Evolutionary conservation across 2,329 filamentous ascomycete species (phyloP), one percentile per base, ranked within the genome.

Genomic region (Shiraia bambusicola): DNA sequence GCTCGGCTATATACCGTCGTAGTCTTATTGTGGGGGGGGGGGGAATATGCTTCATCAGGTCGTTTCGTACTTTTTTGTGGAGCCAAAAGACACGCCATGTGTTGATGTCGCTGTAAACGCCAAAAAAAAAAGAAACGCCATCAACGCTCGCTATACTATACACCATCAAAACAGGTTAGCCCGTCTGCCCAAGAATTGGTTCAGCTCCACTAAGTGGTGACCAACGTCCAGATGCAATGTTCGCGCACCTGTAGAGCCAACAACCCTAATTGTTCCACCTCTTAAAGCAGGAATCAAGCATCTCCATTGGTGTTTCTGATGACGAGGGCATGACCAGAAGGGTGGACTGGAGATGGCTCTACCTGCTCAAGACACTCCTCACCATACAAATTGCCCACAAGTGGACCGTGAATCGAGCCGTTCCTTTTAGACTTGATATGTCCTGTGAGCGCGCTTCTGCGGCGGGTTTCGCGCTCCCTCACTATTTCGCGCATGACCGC

Each of bases 401-500:
- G 42, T 7, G 37, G 27, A 16, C 56, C 52, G 10, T 52, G 47
- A 8, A 54, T 40, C 11, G 49, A 41, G 15, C 54, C 47, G 26
- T 58, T 50, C 7, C 47, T 37, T 14, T 33, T 30, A 12, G 46
- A 59, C 14, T 66, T 59, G 25, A 60, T 56, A 31, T 60, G 49
- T 25, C 45, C 45, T 36, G 50, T 57, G 11, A 59, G 37, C 13
- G 53, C 56, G 27, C 65, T 71, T 26, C 58, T 66, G 42, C 69
- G 67, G 10, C 67, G 61, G 12, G 31, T 53, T 47, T 76, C 73
- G 34, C 73, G 71, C 58, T 76, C 73, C 6, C 60, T 63, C 15
- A 75, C 54, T 7, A 73, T 67, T 26, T 68, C 62, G 12, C 65
- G 69, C 63, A 73, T 68, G 37, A 73, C 58, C 28, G 63, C 67